Conservation (phyloP, 139 green algal species). For the Chlamydomonas incerta region DNA sequence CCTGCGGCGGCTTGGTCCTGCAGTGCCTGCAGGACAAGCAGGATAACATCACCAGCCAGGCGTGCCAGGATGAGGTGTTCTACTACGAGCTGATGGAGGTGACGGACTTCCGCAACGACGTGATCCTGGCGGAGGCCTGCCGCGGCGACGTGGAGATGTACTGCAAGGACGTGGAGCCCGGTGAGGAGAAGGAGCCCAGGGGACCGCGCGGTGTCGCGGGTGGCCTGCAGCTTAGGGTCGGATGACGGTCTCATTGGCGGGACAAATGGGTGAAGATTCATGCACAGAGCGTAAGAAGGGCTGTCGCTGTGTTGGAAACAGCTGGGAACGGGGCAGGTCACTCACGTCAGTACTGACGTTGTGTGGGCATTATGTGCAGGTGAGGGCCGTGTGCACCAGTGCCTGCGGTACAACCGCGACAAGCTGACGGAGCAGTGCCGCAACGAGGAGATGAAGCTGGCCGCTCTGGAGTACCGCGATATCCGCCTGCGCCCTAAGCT, state of each 20-base stretch:
- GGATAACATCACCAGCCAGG: constrained; percentile 77
- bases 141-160: constrained; percentile 75
- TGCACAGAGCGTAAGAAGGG: too few relatives aligned
- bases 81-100: constrained; percentile 90
- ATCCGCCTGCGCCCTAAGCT: constrained; percentile 80
- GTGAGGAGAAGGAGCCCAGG: constrained; percentile 7
- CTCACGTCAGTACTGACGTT: too few relatives aligned
- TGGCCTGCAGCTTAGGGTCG: too few relatives aligned
- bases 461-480: constrained; percentile 65
- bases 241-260: too few relatives aligned
- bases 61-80: constrained; percentile 90
- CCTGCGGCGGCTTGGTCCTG: constrained; percentile 84
- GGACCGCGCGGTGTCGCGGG: too few relatives aligned
- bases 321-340: too few relatives aligned
- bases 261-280: too few relatives aligned
- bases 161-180: constrained; percentile 78
- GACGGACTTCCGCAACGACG: constrained; percentile 72
- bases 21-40: constrained; percentile 89
- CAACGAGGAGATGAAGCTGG: constrained; percentile 82
- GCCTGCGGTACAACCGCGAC: constrained; percentile 72
- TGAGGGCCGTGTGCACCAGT: constrained; percentile 79
- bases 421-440: constrained; percentile 68
- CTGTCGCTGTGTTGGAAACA: too few relatives aligned
- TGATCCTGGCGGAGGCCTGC: constrained; percentile 83
- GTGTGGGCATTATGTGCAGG: constrained; percentile 25